phyloP scores from a whole-genome alignment of 306 rosid species.

The Vigna hirtella region DNA sequence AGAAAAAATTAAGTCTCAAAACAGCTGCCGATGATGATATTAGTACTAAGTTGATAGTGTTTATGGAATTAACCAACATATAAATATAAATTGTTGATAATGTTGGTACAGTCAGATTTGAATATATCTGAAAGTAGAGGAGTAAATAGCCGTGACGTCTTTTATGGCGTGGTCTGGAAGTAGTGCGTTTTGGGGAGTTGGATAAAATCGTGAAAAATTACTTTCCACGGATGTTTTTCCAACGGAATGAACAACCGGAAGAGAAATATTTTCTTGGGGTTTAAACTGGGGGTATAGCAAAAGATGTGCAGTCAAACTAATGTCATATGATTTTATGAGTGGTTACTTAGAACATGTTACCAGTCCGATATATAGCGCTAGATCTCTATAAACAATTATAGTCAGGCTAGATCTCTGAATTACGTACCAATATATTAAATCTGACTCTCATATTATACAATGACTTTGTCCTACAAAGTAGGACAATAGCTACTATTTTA shows the following conservation, averaged over 20 bases:
- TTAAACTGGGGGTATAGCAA: too few relatives aligned
- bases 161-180: too few relatives aligned
- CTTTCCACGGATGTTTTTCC: too few relatives aligned
- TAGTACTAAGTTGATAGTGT: background rate
- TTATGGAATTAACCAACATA: background rate
- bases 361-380: background rate
- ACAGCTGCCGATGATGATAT: background rate
- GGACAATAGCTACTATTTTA: slow-evolving; percentile 23
- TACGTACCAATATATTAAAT: slow-evolving; percentile 26
- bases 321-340: slow-evolving; percentile 4
- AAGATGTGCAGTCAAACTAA: slow-evolving; percentile 21
- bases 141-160: too few relatives aligned
- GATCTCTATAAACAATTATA: slow-evolving; percentile 18
- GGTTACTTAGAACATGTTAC: slow-evolving; percentile 24
- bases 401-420: slow-evolving; percentile 11
- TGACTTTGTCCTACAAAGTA: background rate
- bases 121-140: background rate
- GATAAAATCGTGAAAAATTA: too few relatives aligned
- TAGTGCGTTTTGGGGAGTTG: too few relatives aligned
- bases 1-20: slow-evolving; percentile 10
- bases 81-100: slow-evolving; percentile 1
- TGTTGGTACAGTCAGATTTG: slow-evolving; percentile 7
- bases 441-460: slow-evolving; percentile 8
- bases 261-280: too few relatives aligned
- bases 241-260: too few relatives aligned